Conservation (phyloP, 2,329 filamentous ascomycete species). For the Fusarium pininemorale region DNA sequence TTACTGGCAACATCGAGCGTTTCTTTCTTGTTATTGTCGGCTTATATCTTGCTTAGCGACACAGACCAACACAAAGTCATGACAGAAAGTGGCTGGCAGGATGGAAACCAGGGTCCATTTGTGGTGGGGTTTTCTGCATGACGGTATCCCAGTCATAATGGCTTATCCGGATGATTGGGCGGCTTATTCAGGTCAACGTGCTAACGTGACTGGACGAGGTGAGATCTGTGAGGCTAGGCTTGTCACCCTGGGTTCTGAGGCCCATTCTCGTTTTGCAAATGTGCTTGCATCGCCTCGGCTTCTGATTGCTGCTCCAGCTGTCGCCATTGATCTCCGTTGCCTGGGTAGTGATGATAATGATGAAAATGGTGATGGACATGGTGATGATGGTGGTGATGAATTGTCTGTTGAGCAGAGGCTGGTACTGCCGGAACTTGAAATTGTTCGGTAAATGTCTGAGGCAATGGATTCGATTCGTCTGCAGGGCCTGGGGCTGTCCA, state of each 20-base stretch:
- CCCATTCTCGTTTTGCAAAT: slow-evolving; percentile 7
- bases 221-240: not conserved
- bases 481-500: slow-evolving; percentile 16
- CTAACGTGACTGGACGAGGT: not conserved
- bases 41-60: too few species aligned
- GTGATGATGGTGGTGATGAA: slow-evolving; percentile 31
- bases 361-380: slow-evolving; percentile 37
- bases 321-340: slow-evolving; percentile 19
- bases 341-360: slow-evolving; percentile 33
- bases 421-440: slow-evolving; percentile 21
- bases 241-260: slow-evolving; percentile 22
- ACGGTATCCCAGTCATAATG: not conserved
- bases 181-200: not conserved
- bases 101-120: not conserved
- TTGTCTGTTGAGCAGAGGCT: slow-evolving; percentile 16
- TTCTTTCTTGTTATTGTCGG: too few species aligned
- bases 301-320: slow-evolving; percentile 32
- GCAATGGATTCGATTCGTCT: slow-evolving; percentile 2
- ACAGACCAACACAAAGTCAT: too few species aligned
- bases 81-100: not conserved
- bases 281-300: slow-evolving; percentile 29
- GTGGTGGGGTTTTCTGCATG: too few species aligned
- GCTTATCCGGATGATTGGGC: not conserved
- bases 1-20: too few species aligned
- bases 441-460: slow-evolving; percentile 12